Percentiles rank a stretch among this genome's conserved stretches.
Evolutionary conservation across 2,329 filamentous ascomycete species (phyloP).

Genomic region (Aureobasidium vineae): DNA sequence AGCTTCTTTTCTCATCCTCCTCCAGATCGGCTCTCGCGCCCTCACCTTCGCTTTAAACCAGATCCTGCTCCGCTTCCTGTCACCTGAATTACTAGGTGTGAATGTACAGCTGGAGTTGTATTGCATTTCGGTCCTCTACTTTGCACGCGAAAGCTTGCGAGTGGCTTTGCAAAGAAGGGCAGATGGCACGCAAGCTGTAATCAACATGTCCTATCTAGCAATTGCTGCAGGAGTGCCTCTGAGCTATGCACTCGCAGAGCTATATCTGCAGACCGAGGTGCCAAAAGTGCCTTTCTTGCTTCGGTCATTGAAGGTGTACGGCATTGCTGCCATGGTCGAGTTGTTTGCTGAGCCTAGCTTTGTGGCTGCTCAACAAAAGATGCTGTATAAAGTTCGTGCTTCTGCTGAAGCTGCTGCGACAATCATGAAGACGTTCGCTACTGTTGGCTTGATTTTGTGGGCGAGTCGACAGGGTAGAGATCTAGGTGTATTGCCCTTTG

Average conservation of each 20-base stretch:
- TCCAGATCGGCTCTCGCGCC: conserved; percentile 83
- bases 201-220: conserved; percentile 85
- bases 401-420: conserved; percentile 81
- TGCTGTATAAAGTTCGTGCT: conserved; percentile 77
- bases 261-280: conserved; percentile 61
- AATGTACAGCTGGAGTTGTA: conserved; percentile 91
- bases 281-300: conserved; percentile 62
- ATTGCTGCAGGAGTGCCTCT: conserved; percentile 66
- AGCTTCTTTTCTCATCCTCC: conserved; percentile 79
- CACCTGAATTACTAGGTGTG: conserved; percentile 78
- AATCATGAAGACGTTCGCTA: conserved; percentile 70
- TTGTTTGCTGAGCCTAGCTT: conserved; percentile 85
- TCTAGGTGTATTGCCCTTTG: conserved; percentile 81
- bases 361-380: conserved; percentile 76
- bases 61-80: conserved; percentile 80
- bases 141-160: conserved; percentile 84
- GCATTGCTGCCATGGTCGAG: conserved; percentile 65
- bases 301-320: conserved; percentile 55
- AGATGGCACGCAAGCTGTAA: conserved; percentile 65
- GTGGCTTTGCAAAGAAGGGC: conserved; percentile 79
- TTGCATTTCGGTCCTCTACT: conserved; percentile 90
- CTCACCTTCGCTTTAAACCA: conserved; percentile 93
- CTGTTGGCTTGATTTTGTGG: conserved; percentile 68
- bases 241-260: conserved; percentile 61
- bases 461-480: conserved; percentile 54